Percentiles rank a stretch among this genome's conserved stretches.
phyloP scores from a whole-genome alignment of 2,329 filamentous ascomycete species.

The Onygenales sp. region DNA sequence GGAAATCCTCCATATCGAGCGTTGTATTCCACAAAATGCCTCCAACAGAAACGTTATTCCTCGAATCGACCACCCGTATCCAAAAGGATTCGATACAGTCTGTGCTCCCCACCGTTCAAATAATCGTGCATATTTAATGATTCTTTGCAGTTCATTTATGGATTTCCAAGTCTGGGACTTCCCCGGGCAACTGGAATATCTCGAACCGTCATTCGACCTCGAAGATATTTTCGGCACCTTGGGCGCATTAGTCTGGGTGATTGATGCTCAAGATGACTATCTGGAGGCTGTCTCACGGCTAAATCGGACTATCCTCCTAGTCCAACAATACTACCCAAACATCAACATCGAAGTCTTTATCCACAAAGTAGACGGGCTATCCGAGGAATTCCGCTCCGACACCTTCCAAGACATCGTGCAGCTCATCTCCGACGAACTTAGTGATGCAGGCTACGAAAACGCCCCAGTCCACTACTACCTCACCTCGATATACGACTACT shows the following conservation, averaged over 20 bases:
- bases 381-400: slow-evolving; percentile 91
- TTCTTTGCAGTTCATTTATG: slow-evolving; percentile 79
- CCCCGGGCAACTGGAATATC: slow-evolving; percentile 87
- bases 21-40: slow-evolving; percentile 99
- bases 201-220: slow-evolving; percentile 80
- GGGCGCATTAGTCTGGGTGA: slow-evolving; percentile 94
- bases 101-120: slow-evolving; percentile 28
- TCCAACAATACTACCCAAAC: slow-evolving; percentile 79
- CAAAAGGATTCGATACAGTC: slow-evolving; percentile 94
- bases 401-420: slow-evolving; percentile 96
- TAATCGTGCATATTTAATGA: slow-evolving; percentile 2
- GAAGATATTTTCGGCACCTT: slow-evolving; percentile 91
- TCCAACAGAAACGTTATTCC: slow-evolving; percentile 87
- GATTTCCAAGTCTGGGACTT: slow-evolving; percentile 99
- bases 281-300: slow-evolving; percentile 80
- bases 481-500: slow-evolving; percentile 97
- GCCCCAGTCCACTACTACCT: slow-evolving; percentile 90
- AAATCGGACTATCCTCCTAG: slow-evolving; percentile 78
- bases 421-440: slow-evolving; percentile 90
- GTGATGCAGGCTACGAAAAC: slow-evolving; percentile 86
- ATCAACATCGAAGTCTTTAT: slow-evolving; percentile 99
- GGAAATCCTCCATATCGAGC: slow-evolving; percentile 96
- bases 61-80: slow-evolving; percentile 89
- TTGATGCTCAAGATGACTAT: slow-evolving; percentile 97
- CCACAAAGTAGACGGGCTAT: slow-evolving; percentile 96